phyloP scores from a whole-genome alignment of 257 asterid species.

The Solanum megistacrolobum region DNA sequence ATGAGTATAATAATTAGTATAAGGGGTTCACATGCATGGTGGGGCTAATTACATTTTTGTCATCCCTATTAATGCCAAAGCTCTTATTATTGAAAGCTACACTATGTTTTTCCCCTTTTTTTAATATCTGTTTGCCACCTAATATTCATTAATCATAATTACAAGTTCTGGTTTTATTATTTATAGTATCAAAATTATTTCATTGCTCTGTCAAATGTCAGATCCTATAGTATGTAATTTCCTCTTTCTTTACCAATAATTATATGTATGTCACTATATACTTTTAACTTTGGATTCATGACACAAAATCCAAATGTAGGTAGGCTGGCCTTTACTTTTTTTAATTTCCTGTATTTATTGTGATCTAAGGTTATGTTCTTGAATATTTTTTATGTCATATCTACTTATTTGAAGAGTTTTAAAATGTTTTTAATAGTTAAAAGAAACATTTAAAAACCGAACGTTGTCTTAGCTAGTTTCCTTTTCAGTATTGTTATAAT shows the following conservation, averaged over 20 bases:
- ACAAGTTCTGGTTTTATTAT: not conserved
- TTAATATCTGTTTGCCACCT: slow-evolving; percentile 16
- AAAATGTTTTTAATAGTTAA: not conserved
- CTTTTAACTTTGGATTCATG: not conserved
- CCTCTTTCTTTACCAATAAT: not conserved
- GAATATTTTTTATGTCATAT: not conserved
- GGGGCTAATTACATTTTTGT: slow-evolving; percentile 12
- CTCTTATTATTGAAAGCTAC: slow-evolving; percentile 24
- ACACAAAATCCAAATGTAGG: not conserved
- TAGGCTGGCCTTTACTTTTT: not conserved
- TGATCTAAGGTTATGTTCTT: not conserved
- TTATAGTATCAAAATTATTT: not conserved
- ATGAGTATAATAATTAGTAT: slow-evolving; percentile 2
- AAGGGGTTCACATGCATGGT: slow-evolving; percentile 40
- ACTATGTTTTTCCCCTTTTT: not conserved
- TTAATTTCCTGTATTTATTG: not conserved
- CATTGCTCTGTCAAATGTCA: not conserved
- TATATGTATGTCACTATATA: no score
- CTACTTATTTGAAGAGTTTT: not conserved
- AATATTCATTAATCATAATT: slow-evolving; percentile 16
- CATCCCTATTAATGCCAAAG: not conserved
- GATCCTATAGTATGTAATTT: not conserved
- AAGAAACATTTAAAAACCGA: not conserved
- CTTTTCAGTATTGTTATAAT: not conserved
- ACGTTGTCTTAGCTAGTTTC: not conserved